A percentile compares a stretch with the other conserved stretches of the same genome.
phyloP scores from a whole-genome alignment of 257 asterid species.

The Jaltomata sinuosa region DNA sequence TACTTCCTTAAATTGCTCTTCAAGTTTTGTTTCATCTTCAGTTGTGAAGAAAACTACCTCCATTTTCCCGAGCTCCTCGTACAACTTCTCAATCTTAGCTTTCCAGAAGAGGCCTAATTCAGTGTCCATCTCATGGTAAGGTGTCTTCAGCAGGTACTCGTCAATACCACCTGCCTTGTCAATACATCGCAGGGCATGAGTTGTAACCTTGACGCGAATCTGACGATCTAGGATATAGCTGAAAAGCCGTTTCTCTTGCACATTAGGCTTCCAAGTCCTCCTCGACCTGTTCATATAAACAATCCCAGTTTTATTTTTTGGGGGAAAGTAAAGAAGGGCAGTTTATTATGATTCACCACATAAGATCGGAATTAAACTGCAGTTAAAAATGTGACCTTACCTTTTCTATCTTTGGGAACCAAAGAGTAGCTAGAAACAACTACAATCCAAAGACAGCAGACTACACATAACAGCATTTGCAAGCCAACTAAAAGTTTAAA shows the following conservation, averaged over 20 bases:
- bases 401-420: neutral
- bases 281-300: slow-evolving; percentile 37
- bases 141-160: slow-evolving; percentile 88
- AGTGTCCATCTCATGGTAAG: slow-evolving; percentile 83
- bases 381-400: neutral
- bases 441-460: neutral
- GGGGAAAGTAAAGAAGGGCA: neutral
- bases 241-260: slow-evolving; percentile 81
- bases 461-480: neutral
- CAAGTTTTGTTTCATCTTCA: slow-evolving; percentile 62
- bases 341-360: neutral
- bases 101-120: slow-evolving; percentile 89
- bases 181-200: slow-evolving; percentile 93
- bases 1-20: slow-evolving; percentile 44
- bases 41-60: slow-evolving; percentile 79
- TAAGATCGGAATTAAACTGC: neutral
- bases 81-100: slow-evolving; percentile 77
- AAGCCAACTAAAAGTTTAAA: neutral
- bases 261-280: slow-evolving; percentile 90
- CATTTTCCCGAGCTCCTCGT: slow-evolving; percentile 82
- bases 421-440: neutral
- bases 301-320: neutral
- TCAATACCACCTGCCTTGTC: slow-evolving; percentile 97
- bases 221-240: slow-evolving; percentile 87
- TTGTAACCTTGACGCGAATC: slow-evolving; percentile 72